Conservation (phyloP, 1,284 basidiomycete genomes). For the Cryptococcus hybrid region DNA sequence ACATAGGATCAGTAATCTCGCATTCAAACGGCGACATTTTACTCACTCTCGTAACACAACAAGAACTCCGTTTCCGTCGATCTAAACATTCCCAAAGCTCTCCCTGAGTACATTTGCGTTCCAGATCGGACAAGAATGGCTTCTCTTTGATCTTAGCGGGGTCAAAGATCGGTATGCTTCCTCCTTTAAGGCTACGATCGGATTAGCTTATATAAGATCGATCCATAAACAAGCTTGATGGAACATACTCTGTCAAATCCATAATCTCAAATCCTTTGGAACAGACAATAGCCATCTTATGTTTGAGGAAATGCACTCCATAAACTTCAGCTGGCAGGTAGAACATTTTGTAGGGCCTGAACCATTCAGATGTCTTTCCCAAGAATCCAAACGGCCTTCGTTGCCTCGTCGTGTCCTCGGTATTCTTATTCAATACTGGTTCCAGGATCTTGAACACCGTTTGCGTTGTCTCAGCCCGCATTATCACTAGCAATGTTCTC, state of each 20-base stretch:
- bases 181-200: conserved; percentile 70
- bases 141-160: conserved; percentile 67
- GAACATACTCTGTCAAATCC: conserved; percentile 78
- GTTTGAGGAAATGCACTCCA: conserved; percentile 85
- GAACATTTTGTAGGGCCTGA: conserved; percentile 88
- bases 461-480: conserved; percentile 91
- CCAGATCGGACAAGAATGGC: conserved; percentile 65
- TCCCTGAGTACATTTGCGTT: conserved; percentile 73
- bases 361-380: conserved; percentile 83
- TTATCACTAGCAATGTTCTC: conserved; percentile 87
- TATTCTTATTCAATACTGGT: conserved; percentile 80
- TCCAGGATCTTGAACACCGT: conserved; percentile 93
- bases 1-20: not conserved
- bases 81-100: conserved; percentile 90
- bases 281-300: conserved; percentile 86
- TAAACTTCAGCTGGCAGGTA: conserved; percentile 86
- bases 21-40: not conserved
- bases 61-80: conserved; percentile 85
- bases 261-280: conserved; percentile 96
- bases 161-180: conserved; percentile 65
- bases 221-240: not conserved
- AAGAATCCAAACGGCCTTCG: conserved; percentile 64
- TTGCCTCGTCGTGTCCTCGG: conserved; percentile 64
- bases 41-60: conserved; percentile 83
- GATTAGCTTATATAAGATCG: not conserved